Conservation (phyloP, 2,329 filamentous ascomycete genomes). For the Colletotrichum gloeosporioides region DNA sequence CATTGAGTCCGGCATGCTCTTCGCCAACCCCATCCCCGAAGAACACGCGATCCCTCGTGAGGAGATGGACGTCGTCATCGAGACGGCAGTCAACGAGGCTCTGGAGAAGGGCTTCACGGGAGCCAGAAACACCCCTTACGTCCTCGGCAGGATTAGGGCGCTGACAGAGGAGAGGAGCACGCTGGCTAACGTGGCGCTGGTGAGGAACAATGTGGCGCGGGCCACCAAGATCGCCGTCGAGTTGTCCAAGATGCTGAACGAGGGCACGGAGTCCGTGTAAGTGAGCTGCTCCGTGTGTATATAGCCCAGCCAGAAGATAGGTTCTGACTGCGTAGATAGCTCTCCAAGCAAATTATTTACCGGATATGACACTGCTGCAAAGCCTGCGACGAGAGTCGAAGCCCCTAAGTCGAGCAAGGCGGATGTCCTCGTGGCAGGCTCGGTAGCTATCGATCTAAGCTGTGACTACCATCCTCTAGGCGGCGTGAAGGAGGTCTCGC, state of each 20-base stretch:
- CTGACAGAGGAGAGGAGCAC: constrained; percentile 76
- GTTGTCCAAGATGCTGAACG: constrained; percentile 41
- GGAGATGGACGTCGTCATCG: constrained; percentile 74
- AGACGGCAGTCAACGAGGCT: constrained; percentile 70
- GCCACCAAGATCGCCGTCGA: constrained; percentile 61
- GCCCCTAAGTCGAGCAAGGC: constrained; percentile 34
- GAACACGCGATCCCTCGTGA: constrained; percentile 71
- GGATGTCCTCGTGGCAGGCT: constrained; percentile 88
- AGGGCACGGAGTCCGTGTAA: constrained; percentile 17
- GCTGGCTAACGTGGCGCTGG: constrained; percentile 72
- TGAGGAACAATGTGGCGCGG: constrained; percentile 57
- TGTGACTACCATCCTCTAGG: constrained; percentile 68
- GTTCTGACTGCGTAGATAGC: constrained; percentile 25
- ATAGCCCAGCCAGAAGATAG: constrained; percentile 14
- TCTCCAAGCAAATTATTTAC: constrained; percentile 14
- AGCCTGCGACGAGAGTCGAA: background rate
- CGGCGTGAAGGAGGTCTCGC: constrained; percentile 31
- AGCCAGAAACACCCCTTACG: constrained; percentile 83
- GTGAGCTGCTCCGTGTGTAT: constrained; percentile 24
- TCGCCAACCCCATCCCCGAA: constrained; percentile 86
- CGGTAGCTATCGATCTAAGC: constrained; percentile 84
- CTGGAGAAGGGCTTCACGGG: constrained; percentile 71
- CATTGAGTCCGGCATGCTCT: constrained; percentile 80
- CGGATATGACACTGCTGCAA: constrained; percentile 3
- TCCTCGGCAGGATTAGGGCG: constrained; percentile 79